Percentiles rank a stretch among this genome's conserved stretches.
These are phyloP conservation scores for Colletotrichum endophyticum DNA, from an alignment of 2,329 filamentous ascomycete species.

Conservation along the genomic window DNA sequence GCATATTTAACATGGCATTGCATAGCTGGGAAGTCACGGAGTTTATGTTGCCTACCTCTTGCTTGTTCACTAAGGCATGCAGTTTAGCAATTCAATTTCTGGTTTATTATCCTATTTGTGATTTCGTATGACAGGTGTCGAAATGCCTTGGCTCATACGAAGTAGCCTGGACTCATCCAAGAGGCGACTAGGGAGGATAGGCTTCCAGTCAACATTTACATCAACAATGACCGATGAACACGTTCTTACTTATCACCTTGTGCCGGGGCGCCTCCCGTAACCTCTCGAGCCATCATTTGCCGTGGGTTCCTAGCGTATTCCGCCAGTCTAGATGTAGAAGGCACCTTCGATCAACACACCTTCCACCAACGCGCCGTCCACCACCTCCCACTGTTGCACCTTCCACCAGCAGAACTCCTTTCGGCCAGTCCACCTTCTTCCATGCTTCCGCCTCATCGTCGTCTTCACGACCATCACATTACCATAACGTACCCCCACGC, in stretches of 20 bases:
- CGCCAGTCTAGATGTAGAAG: background rate
- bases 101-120: background rate
- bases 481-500: background rate
- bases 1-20: background rate
- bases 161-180: background rate
- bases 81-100: background rate
- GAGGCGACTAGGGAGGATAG: background rate
- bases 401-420: background rate
- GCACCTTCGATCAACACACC: background rate
- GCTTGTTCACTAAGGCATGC: background rate
- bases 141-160: background rate
- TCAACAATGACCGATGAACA: background rate
- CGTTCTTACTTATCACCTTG: background rate
- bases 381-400: background rate
- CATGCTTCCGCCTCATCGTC: background rate
- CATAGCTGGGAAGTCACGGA: background rate
- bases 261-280: background rate
- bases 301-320: background rate
- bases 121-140: background rate
- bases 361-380: background rate
- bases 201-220: background rate
- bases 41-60: background rate
- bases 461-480: background rate
- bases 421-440: background rate
- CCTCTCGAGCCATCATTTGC: background rate